A percentile compares a stretch with the other conserved stretches of the same genome.
These are phyloP conservation scores for Xylariales sp. DNA, from an alignment of 2,329 filamentous ascomycete genomes.

Conservation along the genomic window DNA sequence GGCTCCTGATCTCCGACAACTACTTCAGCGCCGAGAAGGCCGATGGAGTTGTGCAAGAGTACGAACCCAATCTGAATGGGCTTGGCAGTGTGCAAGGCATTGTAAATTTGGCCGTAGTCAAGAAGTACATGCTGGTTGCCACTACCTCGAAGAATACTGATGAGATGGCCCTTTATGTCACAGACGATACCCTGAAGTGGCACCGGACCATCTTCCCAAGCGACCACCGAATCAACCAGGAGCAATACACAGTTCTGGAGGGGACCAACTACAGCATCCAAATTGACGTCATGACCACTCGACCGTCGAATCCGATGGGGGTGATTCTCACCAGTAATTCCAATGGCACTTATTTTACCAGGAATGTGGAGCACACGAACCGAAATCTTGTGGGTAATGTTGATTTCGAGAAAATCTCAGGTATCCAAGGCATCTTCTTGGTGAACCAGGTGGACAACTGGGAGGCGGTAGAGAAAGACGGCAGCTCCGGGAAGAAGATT, in stretches of 20 bases:
- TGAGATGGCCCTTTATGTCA: conserved; percentile 89
- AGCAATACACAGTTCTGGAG: conserved; percentile 90
- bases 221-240: conserved; percentile 73
- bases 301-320: conserved; percentile 68
- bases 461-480: conserved; percentile 58
- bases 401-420: conserved; percentile 90
- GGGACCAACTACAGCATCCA: conserved; percentile 98
- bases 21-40: conserved; percentile 61
- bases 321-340: conserved; percentile 94
- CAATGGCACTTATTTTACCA: conserved; percentile 92
- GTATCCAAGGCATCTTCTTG: conserved; percentile 87
- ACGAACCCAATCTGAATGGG: conserved; percentile 72
- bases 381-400: conserved; percentile 71
- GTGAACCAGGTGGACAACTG: conserved; percentile 88
- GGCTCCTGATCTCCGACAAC: conserved; percentile 74
- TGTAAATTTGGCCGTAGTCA: conserved; percentile 76
- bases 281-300: conserved; percentile 78
- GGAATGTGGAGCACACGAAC: conserved; percentile 90
- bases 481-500: conserved; percentile 58
- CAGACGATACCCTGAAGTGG: conserved; percentile 79
- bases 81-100: conserved; percentile 73
- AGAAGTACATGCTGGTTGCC: conserved; percentile 81
- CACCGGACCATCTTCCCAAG: conserved; percentile 85
- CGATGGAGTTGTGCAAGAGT: conserved; percentile 49
- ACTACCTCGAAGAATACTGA: conserved; percentile 73